Evolutionary conservation across 305 asterid genomes (phyloP), one percentile per base, ranked within the genome.

Genomic region (Fraxinus velutina): DNA sequence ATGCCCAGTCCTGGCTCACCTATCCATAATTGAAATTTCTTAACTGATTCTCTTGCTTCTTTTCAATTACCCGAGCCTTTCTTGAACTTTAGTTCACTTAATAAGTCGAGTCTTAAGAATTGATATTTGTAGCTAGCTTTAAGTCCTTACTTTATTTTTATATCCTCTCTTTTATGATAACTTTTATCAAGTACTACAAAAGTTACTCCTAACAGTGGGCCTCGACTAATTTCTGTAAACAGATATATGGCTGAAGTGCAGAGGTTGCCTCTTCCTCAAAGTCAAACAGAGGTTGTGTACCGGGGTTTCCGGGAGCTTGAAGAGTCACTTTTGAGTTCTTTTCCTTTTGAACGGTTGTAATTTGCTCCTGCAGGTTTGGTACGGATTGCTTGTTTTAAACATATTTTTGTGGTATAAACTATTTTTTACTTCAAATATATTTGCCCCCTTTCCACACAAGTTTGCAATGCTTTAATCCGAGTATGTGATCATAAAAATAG

Each of bases 211-310:
- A 24, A 64, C 34, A 22, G 32, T 60, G 71, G 13, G 13, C 13
- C 29, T 70, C 5, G 71, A 68, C 24, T 22, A 52, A 70, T 27
- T 75, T 7, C 34, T 4, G 22, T 66, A 19, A 39, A 42, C 91
- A 95, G 98, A 93, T 94, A 89, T 76, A 91, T 93, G 98, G 90
- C 98, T 32, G 99, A 96, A 87, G 97, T 94, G 57, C 85, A 92
- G 78, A 90, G 99, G 84, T 68, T 94, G 84, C 89, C 98, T 62
- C 93, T 94, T 81, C 92, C 97, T 5, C 93, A 91, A 85, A 88
- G 86, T 77, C 94, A 92, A 84, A 94, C 95, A 15, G 97, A 94
- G 85, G 88, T 90, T 0, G 92, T 96, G 30, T 94, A 89, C 83
- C 87, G 88, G 44, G 97, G 97, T 57, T 93, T 93, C 57, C 89